Conservation (phyloP, 2,329 filamentous ascomycete species). For the Aspergillus chevalieri region DNA sequence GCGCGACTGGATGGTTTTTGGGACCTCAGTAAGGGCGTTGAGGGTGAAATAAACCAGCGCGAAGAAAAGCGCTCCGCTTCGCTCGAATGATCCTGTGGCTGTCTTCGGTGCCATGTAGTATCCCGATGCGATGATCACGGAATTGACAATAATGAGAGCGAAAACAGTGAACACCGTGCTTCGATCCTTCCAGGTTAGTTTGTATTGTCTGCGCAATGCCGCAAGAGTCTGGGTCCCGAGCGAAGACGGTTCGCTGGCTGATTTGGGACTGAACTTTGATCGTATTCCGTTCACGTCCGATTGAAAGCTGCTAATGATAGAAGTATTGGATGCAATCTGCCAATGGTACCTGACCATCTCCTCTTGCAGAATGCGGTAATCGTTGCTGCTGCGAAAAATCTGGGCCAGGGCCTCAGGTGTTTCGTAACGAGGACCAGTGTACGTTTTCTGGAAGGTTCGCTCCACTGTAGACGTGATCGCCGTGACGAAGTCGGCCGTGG, state of each 20-base stretch:
- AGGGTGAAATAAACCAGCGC: background rate
- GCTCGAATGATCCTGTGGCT: conserved; percentile 1
- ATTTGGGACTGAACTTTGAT: background rate
- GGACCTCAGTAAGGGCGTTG: conserved; percentile 1
- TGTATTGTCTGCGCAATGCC: background rate
- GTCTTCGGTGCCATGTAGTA: conserved; percentile 2
- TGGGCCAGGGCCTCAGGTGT: background rate
- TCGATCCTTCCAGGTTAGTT: background rate
- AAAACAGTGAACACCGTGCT: background rate
- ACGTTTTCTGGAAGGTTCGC: background rate
- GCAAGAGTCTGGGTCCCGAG: background rate
- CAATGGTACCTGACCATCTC: background rate
- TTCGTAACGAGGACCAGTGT: background rate
- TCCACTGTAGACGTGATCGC: background rate
- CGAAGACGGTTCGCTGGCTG: background rate
- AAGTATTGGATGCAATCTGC: background rate
- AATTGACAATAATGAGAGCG: background rate
- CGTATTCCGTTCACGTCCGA: background rate
- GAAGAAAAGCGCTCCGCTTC: conserved; percentile 1
- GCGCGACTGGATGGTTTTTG: background rate
- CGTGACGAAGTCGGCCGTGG: conserved; percentile 2
- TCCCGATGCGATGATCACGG: background rate
- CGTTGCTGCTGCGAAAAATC: background rate
- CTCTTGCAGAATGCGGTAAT: background rate
- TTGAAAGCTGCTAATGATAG: background rate